Evolutionary conservation across 768 basidiomycete species (phyloP), one percentile per base, ranked within the genome.

Genomic region (Hydnum rufescens): DNA sequence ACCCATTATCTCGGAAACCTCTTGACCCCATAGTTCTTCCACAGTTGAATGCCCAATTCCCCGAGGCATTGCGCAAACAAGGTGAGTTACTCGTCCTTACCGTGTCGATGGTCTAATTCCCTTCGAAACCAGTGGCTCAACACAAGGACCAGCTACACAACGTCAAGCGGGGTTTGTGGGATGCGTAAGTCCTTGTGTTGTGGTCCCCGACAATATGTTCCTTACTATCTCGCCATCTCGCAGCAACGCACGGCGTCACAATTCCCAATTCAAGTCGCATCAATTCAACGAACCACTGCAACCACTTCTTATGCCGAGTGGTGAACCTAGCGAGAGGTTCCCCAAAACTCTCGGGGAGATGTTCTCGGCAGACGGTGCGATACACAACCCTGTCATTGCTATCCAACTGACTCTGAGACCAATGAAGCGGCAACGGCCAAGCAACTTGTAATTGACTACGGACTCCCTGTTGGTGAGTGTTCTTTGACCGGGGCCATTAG

Each of bases 291-390:
- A 76, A 48, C 62, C 64, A 1, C 64, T 80, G 34, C 63, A 64
- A 3, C 60, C 64, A 3, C 65, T 80, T 18, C 56, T 74, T 55
- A 75, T 67, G 53, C 57, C 64, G 3, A 70, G 75, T 54, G 77
- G 77, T 1, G 67, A 62, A 51, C 63, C 58, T 54, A 74, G 75
- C 61, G 57, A 62, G 0, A 54, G 69, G 13, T 78, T 70, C 55
- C 78, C 77, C 4, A 62, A 65, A 0, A 71, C 76, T 57, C 57
- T 79, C 31, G 62, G 67, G 48, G 69, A 71, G 2, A 61, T 80
- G 13, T 69, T 76, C 44, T 64, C 64, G 3, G 80, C 77, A 58
- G 69, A 74, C 51, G 59, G 77, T 78, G 59, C 63, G 74, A 18
- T 13, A 16, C 25, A 8, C 25, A 13, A 47, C 8, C 8, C 13